Base-by-base conservation (phyloP, 2,329 filamentous ascomycete species). In the Fusarium sp. region DNA sequence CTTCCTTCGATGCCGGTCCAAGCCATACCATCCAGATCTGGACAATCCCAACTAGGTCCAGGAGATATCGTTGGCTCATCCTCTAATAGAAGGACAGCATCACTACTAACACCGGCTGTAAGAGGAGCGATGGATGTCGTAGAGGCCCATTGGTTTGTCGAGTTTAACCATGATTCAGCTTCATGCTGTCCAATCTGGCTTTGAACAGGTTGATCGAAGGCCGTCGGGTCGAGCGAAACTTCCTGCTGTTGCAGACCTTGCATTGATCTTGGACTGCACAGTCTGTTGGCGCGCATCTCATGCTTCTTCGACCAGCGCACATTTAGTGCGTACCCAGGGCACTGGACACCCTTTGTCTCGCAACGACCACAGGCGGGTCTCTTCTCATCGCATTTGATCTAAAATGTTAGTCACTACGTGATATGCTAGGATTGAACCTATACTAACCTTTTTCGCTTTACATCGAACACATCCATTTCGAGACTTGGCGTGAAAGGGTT, bases 281-380 rank as follows among this genome's bases (percentile, higher is more conserved):
- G n/a, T 23, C 45, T 16, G 10, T 15, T 7, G 15, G 18, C 10
- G 3, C 36, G 31, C 15, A 38, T 12, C 11, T 60, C 28, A 4
- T 60, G 53, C 15, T 58, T 58, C 15, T 60, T 44, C 1, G 57
- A 60, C 57, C 57, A 60, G 4, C 57, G 41, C 0, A 60, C 41
- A 2, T 60, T 60, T 3, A 60, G 41, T 5, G 41, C 34, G 34
- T 60, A 60, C 6, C 57, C 57, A 13, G 53, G 57, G 1, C 57
- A 59, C 3, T 57, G 33, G 3, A 47, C 28, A 10, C 37, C 36
- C 6, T 30, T 53, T 2, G 12, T 20, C 20, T 57, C 57, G 11
- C 57, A 59, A 3, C 57, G 33, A 2, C 4, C 12, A 15, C 57
- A 59, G 4, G 41, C 8, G 12, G 57, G 57, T 13, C 41, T 60